Base-by-base conservation (phyloP, 108 stramenopile species). In the Cyclostephanos invisitatus region DNA sequence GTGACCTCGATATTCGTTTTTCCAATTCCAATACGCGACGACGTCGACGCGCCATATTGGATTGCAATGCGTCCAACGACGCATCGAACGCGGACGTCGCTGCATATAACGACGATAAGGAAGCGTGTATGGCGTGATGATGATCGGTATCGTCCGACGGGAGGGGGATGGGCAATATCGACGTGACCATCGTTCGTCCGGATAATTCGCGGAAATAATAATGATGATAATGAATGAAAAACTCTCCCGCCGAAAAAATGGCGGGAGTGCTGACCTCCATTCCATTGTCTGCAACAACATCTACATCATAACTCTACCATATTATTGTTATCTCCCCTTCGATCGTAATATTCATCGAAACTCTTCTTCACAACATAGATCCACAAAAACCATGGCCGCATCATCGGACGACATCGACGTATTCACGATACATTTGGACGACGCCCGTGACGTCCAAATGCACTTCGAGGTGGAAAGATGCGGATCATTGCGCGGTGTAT, bases 131-230 rank as follows among this genome's bases (percentile, higher is more conserved):
- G 8, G 82, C 58, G 64, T 83, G 82, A 38, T 51, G 58, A 36
- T 54, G 77, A 50, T 83, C 82, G 67, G 56, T 63, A 42, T 83
- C 75, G 72, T 83, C 77, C 29, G 77, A 54, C 15, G 82, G 75
- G 58, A 81, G 71, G 40, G 80, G 80, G 18, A 81, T 77, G 37
- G 70, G 70, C 25, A 76, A 59, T 22, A 53, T 42, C 35, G 64
- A 20, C 1, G 42, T 29, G 53, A 40, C 42, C 65, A 15, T 54
- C 25, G 7, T 25, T n/a, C n/a, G n/a, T n/a, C n/a, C n/a, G n/a
- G n/a, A n/a, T n/a, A n/a, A n/a, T n/a, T n/a, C n/a, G n/a, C n/a
- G n/a, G n/a, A n/a, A n/a, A n/a, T n/a, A n/a, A n/a, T n/a, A n/a
- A n/a, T n/a, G n/a, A n/a, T n/a, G n/a, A n/a, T n/a, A n/a, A n/a